Base-by-base conservation (phyloP, 2,329 filamentous ascomycete genomes). In the Graphilbum sp. region DNA sequence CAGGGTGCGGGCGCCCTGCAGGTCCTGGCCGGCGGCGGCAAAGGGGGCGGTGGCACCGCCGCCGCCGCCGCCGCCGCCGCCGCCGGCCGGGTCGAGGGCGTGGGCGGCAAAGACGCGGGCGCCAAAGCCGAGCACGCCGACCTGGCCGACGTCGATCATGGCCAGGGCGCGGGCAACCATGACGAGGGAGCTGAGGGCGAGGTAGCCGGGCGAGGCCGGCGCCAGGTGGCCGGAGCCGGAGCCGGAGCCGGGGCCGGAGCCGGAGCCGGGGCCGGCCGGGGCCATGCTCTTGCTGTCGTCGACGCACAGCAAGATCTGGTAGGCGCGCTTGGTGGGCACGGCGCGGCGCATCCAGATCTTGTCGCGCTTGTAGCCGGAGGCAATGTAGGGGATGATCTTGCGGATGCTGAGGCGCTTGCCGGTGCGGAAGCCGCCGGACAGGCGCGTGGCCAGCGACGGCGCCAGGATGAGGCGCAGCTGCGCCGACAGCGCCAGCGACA, bases 321-420 rank as follows among this genome's bases (percentile, higher is more conserved):
- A 98, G 41, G 79, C 80, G 31, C 92, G 80, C 61, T 96, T 96
- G 29, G 79, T 88, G 1, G 92, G 92, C 36, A 94, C 76, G 25
- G 75, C 79, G 40, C 92, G 77, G 13, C 92, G 81, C 79, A 98
- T 93, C 90, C 90, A 99, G 60, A 99, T 99, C 67, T 98, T 98
- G 71, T 99, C 90, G 43, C 90, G 83, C 67, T 95, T 96, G 69
- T 95, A 98, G 54, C 82, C 79, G 0, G 87, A 96, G 1, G 92
- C 90, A 49, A 99, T 96, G 62, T 98, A 99, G 0, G 92, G 90
- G 51, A 99, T 98, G 60, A 99, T 98, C 49, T 88, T 85, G 61
- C 96, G 96, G 65, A 99, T 94, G 60, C 96, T 98, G 50, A 99
- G 83, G 0, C 90, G 80, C 58, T 99, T 98, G 45, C 90, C 90